Conservation (phyloP, 345 rosid species). For the Mercurialis annua region DNA sequence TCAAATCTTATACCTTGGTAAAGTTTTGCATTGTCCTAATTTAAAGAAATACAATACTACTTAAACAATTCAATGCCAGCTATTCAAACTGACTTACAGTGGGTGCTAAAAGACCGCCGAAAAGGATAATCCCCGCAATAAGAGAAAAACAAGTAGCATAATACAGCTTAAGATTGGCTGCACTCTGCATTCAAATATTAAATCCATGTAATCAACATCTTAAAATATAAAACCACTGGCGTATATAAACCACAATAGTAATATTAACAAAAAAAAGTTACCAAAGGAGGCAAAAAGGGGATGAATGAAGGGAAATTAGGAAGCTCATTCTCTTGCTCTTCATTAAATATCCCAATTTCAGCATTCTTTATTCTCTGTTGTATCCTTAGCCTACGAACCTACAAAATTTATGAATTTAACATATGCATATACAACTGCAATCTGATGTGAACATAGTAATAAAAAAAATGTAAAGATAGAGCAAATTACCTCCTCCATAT, state of each 20-base stretch:
- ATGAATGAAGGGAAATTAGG: constrained; percentile 95
- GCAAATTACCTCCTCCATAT: constrained; percentile 78
- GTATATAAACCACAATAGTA: background rate
- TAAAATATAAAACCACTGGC: constrained; percentile 5
- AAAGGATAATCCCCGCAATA: constrained; percentile 78
- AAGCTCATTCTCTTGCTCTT: constrained; percentile 65
- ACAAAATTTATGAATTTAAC: background rate
- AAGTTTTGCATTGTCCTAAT: background rate
- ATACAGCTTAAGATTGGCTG: constrained; percentile 75
- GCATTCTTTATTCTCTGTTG: constrained; percentile 77
- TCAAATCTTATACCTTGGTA: no score
- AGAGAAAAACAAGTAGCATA: constrained; percentile 87
- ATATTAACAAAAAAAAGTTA: constrained; percentile 26
- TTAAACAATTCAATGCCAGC: no score
- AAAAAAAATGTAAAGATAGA: background rate
- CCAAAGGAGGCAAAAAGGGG: constrained; percentile 96
- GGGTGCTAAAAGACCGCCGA: constrained; percentile 94
- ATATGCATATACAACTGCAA: background rate
- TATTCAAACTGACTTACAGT: constrained; percentile 42
- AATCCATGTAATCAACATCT: constrained; percentile 13
- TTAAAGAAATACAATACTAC: no score
- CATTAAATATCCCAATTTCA: constrained; percentile 61
- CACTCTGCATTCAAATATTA: constrained; percentile 44
- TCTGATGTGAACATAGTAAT: background rate
- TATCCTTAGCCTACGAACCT: constrained; percentile 93